A percentile compares a stretch with the other conserved stretches of the same genome.
phyloP scores from a whole-genome alignment of 108 stramenopile species.

The Conticribra guillardii region DNA sequence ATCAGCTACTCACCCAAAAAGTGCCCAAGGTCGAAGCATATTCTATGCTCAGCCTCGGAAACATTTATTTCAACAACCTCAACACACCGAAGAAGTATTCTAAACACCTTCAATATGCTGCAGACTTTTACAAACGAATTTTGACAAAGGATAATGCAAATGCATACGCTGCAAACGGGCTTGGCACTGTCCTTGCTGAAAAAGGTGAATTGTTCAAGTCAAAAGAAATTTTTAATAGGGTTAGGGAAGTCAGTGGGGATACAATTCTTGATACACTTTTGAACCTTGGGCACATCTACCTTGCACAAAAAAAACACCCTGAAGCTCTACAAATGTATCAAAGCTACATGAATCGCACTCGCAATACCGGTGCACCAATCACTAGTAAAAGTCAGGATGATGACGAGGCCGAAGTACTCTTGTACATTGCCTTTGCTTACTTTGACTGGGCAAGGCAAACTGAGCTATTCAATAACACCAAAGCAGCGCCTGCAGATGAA shows the following conservation, averaged over 20 bases:
- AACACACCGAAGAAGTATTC: constrained; percentile 69
- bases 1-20: constrained; percentile 78
- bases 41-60: constrained; percentile 83
- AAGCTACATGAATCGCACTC: constrained; percentile 81
- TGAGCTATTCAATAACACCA: constrained; percentile 77
- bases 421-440: constrained; percentile 87
- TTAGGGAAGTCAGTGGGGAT: constrained; percentile 86
- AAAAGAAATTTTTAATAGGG: constrained; percentile 87
- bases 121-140: constrained; percentile 78
- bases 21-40: constrained; percentile 85
- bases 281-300: constrained; percentile 87
- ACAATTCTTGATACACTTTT: constrained; percentile 79
- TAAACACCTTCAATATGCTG: constrained; percentile 80
- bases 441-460: constrained; percentile 92
- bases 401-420: constrained; percentile 77
- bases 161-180: constrained; percentile 88
- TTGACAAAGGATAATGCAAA: constrained; percentile 85
- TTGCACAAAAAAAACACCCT: constrained; percentile 87
- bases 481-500: constrained; percentile 89
- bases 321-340: constrained; percentile 90
- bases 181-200: constrained; percentile 88
- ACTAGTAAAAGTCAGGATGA: constrained; percentile 81
- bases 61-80: constrained; percentile 88
- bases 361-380: constrained; percentile 65
- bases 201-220: constrained; percentile 87